These are phyloP conservation scores for Termitomyces sp. DNA, from an alignment of 768 basidiomycete species.

Conservation along the genomic window DNA sequence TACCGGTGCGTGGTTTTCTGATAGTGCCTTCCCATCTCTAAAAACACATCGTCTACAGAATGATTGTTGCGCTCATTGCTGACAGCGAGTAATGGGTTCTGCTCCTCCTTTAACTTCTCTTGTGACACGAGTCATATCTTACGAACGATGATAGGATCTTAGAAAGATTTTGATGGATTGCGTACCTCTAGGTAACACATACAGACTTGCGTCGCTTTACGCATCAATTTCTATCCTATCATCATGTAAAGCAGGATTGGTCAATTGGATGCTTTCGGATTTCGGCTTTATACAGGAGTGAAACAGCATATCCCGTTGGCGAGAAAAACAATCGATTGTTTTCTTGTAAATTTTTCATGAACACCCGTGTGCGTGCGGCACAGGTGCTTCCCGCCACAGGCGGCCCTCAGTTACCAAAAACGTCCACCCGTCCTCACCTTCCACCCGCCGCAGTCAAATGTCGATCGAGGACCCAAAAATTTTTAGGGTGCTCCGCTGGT, in stretches of 20 bases:
- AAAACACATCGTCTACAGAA: slow-evolving; percentile 36
- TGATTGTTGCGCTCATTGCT: slow-evolving; percentile 85
- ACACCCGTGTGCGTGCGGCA: neutral
- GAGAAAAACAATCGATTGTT: neutral
- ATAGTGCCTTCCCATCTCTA: neutral
- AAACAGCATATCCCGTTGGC: neutral
- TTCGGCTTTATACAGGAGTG: neutral
- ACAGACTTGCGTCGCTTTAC: slow-evolving; percentile 1
- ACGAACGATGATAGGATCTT: slow-evolving; percentile 5
- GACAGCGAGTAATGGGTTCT: slow-evolving; percentile 52
- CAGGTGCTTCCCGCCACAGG: neutral
- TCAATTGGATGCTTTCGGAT: slow-evolving; percentile 13
- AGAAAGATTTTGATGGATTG: neutral
- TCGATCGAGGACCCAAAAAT: neutral
- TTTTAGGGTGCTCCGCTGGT: neutral
- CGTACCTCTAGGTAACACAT: slow-evolving; percentile 5
- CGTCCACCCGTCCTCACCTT: neutral
- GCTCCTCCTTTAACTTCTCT: neutral
- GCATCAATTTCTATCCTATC: neutral
- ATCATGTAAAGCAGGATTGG: slow-evolving; percentile 13
- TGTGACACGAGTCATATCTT: neutral
- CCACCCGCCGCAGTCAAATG: neutral
- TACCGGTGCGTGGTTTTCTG: slow-evolving; percentile 59
- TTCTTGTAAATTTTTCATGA: neutral
- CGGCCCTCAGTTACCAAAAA: neutral